These are phyloP conservation scores for Setaria italica DNA, from an alignment of 202 grass and related monocot species.

Conservation along the genomic window DNA sequence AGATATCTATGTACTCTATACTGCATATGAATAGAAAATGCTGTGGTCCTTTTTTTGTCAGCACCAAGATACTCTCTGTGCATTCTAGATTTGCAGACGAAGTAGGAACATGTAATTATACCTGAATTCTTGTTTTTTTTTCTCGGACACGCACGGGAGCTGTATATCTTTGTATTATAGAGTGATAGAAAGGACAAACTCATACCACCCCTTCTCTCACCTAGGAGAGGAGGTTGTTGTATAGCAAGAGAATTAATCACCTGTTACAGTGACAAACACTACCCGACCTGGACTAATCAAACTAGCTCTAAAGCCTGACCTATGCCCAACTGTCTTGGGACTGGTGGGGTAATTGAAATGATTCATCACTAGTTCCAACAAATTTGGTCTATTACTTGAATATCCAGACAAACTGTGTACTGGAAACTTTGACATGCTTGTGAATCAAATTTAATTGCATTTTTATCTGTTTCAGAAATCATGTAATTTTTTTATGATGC, in stretches of 20 bases:
- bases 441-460: slow-evolving; percentile 1
- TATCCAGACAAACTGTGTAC: background rate
- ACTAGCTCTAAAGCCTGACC: too few species aligned
- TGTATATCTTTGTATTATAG: too few species aligned
- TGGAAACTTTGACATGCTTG: background rate
- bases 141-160: too few species aligned
- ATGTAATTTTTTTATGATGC: slow-evolving; percentile 44
- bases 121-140: background rate
- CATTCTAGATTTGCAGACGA: slow-evolving; percentile 12
- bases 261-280: too few species aligned
- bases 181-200: too few species aligned
- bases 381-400: background rate
- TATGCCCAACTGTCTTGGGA: background rate
- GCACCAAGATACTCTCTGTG: background rate
- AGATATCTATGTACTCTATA: background rate
- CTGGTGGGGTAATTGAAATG: background rate
- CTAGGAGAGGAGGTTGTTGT: too few species aligned
- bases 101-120: background rate
- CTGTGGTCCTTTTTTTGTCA: background rate
- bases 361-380: background rate
- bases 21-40: background rate
- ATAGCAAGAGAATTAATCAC: too few species aligned
- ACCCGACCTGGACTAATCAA: too few species aligned
- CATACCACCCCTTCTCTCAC: too few species aligned
- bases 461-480: slow-evolving; percentile 23